These are phyloP conservation scores for Laburnicola sp. DNA, from an alignment of 2,329 filamentous ascomycete genomes.

Conservation along the genomic window DNA sequence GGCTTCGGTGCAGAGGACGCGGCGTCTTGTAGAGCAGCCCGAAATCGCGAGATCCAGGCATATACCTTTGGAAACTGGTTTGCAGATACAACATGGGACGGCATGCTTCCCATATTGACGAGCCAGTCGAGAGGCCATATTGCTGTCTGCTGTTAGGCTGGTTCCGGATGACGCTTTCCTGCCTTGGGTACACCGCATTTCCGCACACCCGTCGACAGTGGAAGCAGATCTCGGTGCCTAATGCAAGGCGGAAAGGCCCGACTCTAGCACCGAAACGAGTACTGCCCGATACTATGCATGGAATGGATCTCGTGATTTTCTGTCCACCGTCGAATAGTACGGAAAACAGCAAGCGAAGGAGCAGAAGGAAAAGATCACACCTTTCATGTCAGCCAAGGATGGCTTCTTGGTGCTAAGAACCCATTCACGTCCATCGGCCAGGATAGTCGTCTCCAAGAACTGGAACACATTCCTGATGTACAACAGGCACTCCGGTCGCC, in stretches of 20 bases:
- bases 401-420: slow-evolving; percentile 56
- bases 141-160: slow-evolving; percentile 38
- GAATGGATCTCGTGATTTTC: neutral
- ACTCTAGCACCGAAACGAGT: neutral
- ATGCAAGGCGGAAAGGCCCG: slow-evolving; percentile 6
- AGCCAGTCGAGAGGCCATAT: slow-evolving; percentile 70
- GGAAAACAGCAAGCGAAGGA: neutral
- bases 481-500: slow-evolving; percentile 58
- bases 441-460: slow-evolving; percentile 62
- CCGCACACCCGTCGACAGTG: neutral
- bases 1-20: slow-evolving; percentile 47
- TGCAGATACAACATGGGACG: slow-evolving; percentile 56
- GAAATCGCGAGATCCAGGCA: slow-evolving; percentile 67
- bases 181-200: slow-evolving; percentile 2
- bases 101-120: slow-evolving; percentile 57
- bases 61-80: slow-evolving; percentile 62
- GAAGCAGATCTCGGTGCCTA: neutral
- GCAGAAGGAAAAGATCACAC: slow-evolving; percentile 29
- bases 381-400: slow-evolving; percentile 69
- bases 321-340: neutral
- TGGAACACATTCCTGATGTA: slow-evolving; percentile 58
- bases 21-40: slow-evolving; percentile 51
- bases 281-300: neutral
- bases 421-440: slow-evolving; percentile 67
- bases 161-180: slow-evolving; percentile 1